Evolutionary conservation across 495 filamentous ascomycete genomes (phyloP), one percentile per base, ranked within the genome.

Genomic region (Hypoxylon subgilvum): DNA sequence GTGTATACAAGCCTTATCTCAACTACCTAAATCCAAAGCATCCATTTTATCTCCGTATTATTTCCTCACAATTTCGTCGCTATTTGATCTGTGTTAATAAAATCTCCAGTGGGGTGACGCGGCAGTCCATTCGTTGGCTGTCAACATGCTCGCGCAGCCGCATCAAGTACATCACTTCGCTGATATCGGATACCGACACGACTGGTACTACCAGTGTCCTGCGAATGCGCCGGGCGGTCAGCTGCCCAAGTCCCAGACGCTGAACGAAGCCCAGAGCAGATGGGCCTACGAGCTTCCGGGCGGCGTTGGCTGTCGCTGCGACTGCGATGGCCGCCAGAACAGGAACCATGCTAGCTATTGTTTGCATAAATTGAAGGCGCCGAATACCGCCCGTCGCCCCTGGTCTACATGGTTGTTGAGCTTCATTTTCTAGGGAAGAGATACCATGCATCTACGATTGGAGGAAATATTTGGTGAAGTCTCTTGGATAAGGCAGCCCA

Each of bases 151-250:
- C 16, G 73, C 79, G 31, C 58, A 74, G 9, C 72, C 79, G 25
- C 72, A 76, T 10, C 69, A 75, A 39, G 71, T 83, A 1, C 81
- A 83, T 52, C 81, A 82, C 42, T 83, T 81, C 30, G 69, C 71
- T 22, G 80, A 83, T 34, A 66, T 83, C 51, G 80, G 80, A 10
- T 83, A 83, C 48, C 69, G 72, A 28, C 80, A 83, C 48, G 76
- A 78, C 50, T 73, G 68, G 40, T 79, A 72, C 36, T 82, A 70
- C 53, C 72, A 80, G 41, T 77, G 71, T 41, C 77, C 75, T 0
- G 75, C 72, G 8, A 77, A 78, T 32, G 74, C 74, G n/a, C 71
- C 71, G 1, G 72, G 70, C 8, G 69, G 68, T 0, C 75, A 79
- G 52, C 47, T 76, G 6, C 69, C 49, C 13, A 65, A 69, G 17